Evolutionary conservation across 805 yeast genomes (phyloP).

Genomic region (Pichia gijzeniarum): DNA sequence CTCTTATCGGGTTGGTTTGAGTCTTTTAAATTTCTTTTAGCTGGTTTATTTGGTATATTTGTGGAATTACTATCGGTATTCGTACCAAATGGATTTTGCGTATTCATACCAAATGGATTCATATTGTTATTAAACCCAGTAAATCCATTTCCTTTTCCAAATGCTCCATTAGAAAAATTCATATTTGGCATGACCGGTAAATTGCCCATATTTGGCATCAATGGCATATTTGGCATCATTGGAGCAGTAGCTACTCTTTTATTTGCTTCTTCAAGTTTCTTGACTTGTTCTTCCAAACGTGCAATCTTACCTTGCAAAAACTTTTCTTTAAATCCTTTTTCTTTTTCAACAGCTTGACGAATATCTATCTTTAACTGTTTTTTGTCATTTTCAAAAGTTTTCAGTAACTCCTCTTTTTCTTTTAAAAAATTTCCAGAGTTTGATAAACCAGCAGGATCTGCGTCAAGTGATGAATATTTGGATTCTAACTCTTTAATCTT

Average conservation of each 20-base stretch:
- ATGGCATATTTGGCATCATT: not conserved
- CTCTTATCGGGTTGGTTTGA: slow-evolving; percentile 18
- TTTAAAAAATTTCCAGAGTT: slow-evolving; percentile 11
- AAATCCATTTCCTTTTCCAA: not conserved
- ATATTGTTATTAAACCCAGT: not conserved
- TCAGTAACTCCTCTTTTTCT: slow-evolving; percentile 18
- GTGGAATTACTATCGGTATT: not conserved
- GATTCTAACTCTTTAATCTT: slow-evolving; percentile 14
- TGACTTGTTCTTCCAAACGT: slow-evolving; percentile 39
- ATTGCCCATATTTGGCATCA: slow-evolving; percentile 3
- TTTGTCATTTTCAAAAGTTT: slow-evolving; percentile 24
- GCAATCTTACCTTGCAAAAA: slow-evolving; percentile 49
- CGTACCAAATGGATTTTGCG: not conserved
- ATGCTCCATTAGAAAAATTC: not conserved
- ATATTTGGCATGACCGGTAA: slow-evolving; percentile 5
- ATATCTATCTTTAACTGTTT: slow-evolving; percentile 39
- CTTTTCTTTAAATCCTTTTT: slow-evolving; percentile 51
- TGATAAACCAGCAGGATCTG: slow-evolving; percentile 7
- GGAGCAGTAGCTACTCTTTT: not conserved
- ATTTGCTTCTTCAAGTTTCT: slow-evolving; percentile 15
- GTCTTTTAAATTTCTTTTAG: slow-evolving; percentile 21
- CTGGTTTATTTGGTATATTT: slow-evolving; percentile 6
- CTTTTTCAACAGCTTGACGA: slow-evolving; percentile 46
- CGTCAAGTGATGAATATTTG: slow-evolving; percentile 1
- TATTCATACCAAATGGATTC: not conserved